A percentile compares a stretch with the other conserved stretches of the same genome.
Evolutionary conservation across 768 basidiomycete species (phyloP).

Genomic region (Kwoniella europaea): DNA sequence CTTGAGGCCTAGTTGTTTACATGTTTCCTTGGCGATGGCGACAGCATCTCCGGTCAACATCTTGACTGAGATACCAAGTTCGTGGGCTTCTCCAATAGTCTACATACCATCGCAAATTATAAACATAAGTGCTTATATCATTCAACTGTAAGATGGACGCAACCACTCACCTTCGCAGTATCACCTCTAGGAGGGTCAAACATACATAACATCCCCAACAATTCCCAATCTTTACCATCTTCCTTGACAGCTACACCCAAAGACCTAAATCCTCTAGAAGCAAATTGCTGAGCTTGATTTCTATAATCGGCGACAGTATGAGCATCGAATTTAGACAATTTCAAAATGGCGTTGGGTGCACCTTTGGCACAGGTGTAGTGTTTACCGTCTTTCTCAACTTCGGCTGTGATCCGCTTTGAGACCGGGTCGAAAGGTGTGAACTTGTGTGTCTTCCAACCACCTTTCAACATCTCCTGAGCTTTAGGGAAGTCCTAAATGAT

Average conservation of each 20-base stretch:
- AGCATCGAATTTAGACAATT: conserved; percentile 58
- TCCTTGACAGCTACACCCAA: conserved; percentile 64
- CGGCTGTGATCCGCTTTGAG: conserved; percentile 64
- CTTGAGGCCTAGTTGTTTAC: conserved; percentile 61
- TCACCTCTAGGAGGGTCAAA: conserved; percentile 63
- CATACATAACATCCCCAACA: conserved; percentile 62
- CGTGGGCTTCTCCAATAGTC: conserved; percentile 62
- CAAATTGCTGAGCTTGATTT: conserved; percentile 59
- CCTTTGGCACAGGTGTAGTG: conserved; percentile 62
- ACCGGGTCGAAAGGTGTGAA: conserved; percentile 65
- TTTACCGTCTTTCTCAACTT: conserved; percentile 62
- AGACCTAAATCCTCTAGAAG: conserved; percentile 62
- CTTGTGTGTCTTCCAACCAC: conserved; percentile 62
- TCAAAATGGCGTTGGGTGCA: conserved; percentile 63
- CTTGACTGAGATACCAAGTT: conserved; percentile 63
- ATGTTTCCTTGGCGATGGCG: conserved; percentile 63
- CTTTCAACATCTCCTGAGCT: conserved; percentile 61
- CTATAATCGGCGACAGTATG: conserved; percentile 58
- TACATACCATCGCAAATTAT: conserved; percentile 15
- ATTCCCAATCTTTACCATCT: conserved; percentile 60
- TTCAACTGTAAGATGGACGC: no score
- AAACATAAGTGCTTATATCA: background rate
- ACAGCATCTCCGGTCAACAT: conserved; percentile 66
- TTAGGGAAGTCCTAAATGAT: conserved; percentile 60
- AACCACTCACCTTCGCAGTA: conserved; percentile 58